phyloP scores from a whole-genome alignment of 352 stramenopile species.

The Phytophthora boehmeriae region DNA sequence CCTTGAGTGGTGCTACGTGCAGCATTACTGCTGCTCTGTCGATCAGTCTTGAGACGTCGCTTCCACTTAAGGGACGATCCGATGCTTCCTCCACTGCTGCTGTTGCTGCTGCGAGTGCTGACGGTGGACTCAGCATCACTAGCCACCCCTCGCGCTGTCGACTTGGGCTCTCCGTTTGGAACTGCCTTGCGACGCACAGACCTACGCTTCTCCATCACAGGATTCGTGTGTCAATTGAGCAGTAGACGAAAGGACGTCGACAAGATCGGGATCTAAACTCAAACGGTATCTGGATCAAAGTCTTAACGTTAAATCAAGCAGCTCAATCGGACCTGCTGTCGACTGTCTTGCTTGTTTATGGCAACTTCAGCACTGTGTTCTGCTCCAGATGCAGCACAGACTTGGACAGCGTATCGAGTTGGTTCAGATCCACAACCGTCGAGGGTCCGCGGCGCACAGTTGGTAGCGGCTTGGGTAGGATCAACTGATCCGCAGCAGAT shows the following conservation, averaged over 20 bases:
- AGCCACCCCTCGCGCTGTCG: not conserved
- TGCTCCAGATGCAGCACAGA: slow-evolving; percentile 79
- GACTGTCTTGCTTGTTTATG: slow-evolving; percentile 23
- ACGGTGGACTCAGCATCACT: slow-evolving; percentile 35
- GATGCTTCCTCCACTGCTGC: slow-evolving; percentile 18
- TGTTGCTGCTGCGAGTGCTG: slow-evolving; percentile 33
- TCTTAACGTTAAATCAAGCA: slow-evolving; percentile 4
- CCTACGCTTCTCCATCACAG: slow-evolving; percentile 32
- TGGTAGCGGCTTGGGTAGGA: slow-evolving; percentile 50
- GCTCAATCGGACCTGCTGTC: not conserved
- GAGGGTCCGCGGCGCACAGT: slow-evolving; percentile 25
- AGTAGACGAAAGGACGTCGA: slow-evolving; percentile 23
- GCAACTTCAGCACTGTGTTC: slow-evolving; percentile 66
- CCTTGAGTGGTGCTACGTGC: not conserved
- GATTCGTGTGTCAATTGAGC: slow-evolving; percentile 10
- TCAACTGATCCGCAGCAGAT: slow-evolving; percentile 32
- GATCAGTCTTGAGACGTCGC: slow-evolving; percentile 17
- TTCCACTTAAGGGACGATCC: slow-evolving; percentile 17
- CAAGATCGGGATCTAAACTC: slow-evolving; percentile 22
- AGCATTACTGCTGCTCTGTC: not conserved
- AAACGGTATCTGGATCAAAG: slow-evolving; percentile 16
- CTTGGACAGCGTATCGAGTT: slow-evolving; percentile 70
- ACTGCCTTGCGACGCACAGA: slow-evolving; percentile 11
- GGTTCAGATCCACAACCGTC: slow-evolving; percentile 43
- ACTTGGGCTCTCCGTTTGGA: slow-evolving; percentile 17